A percentile compares a stretch with the other conserved stretches of the same genome.
phyloP scores from a whole-genome alignment of 2,329 filamentous ascomycete genomes.

The Ascochyta clinopodiicola region DNA sequence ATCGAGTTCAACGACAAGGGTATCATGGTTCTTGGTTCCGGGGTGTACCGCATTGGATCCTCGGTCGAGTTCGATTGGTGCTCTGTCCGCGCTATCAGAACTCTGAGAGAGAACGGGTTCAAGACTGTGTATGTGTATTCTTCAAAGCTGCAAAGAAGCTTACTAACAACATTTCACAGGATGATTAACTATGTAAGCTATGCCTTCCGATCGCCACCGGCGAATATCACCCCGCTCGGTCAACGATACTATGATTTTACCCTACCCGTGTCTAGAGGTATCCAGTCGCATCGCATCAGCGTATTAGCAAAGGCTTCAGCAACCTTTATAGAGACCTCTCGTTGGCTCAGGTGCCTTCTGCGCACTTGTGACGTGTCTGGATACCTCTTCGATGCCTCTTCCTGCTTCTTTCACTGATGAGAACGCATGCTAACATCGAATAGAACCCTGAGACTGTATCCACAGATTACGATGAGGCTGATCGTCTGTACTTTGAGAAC shows the following conservation, averaged over 20 bases:
- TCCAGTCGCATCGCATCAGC: too few species aligned
- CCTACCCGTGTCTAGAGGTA: too few species aligned
- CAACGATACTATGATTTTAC: too few species aligned
- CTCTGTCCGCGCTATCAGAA: conserved; percentile 91
- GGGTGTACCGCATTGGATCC: conserved; percentile 95
- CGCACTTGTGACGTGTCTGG: too few species aligned
- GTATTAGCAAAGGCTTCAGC: too few species aligned
- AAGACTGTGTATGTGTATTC: conserved; percentile 71
- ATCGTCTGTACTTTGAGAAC: conserved; percentile 94
- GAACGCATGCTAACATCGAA: too few species aligned
- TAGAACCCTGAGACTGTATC: conserved; percentile 83
- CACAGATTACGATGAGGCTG: conserved; percentile 94
- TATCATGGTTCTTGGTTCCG: conserved; percentile 94
- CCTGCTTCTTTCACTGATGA: too few species aligned
- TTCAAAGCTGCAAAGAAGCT: background rate
- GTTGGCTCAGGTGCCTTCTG: too few species aligned
- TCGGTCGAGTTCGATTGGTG: conserved; percentile 99
- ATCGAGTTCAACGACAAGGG: conserved; percentile 86
- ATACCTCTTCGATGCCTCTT: too few species aligned
- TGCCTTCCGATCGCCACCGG: too few species aligned
- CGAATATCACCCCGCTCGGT: too few species aligned
- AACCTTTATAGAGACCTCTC: too few species aligned
- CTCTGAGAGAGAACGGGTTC: conserved; percentile 79
- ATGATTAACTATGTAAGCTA: conserved; percentile 77
- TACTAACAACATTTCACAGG: conserved; percentile 1